phyloP scores from a whole-genome alignment of 129 eudicot genomes.

The Artemisia argyi region DNA sequence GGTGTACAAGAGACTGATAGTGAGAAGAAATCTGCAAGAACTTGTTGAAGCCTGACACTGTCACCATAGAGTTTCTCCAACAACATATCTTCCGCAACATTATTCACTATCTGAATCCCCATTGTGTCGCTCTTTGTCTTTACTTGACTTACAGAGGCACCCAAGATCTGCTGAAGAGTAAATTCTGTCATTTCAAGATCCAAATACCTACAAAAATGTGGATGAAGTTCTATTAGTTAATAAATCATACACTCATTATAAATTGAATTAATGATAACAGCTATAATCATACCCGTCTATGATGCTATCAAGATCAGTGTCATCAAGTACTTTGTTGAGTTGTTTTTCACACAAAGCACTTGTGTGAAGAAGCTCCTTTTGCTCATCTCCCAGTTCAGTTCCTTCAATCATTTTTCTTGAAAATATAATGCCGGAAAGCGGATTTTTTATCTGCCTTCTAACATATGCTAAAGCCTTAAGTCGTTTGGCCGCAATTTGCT shows the following conservation, averaged over 20 bases:
- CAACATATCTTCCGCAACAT: constrained; percentile 38
- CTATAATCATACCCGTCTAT: constrained; percentile 64
- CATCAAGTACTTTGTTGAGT: constrained; percentile 86
- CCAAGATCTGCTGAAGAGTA: constrained; percentile 63
- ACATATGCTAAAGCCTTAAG: constrained; percentile 72
- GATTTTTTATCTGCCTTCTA: constrained; percentile 74
- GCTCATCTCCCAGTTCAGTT: constrained; percentile 71
- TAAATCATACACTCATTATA: neutral
- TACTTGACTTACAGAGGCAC: constrained; percentile 81
- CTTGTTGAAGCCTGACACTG: constrained; percentile 83
- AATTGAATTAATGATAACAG: neutral
- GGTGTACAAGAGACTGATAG: constrained; percentile 66
- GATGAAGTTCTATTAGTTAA: neutral
- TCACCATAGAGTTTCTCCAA: constrained; percentile 73
- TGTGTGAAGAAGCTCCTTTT: constrained; percentile 50
- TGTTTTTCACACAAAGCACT: constrained; percentile 82
- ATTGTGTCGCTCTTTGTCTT: constrained; percentile 72
- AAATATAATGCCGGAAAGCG: constrained; percentile 82
- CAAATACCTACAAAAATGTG: constrained; percentile 50
- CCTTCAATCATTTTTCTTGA: constrained; percentile 71
- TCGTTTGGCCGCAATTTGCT: constrained; percentile 77
- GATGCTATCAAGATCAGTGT: constrained; percentile 81
- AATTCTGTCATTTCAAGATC: constrained; percentile 95
- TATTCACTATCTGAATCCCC: constrained; percentile 61
- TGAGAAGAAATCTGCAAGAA: constrained; percentile 78